Conservation (phyloP, 139 green algal species). For the Auxenochlorella pyrenoidosa region DNA sequence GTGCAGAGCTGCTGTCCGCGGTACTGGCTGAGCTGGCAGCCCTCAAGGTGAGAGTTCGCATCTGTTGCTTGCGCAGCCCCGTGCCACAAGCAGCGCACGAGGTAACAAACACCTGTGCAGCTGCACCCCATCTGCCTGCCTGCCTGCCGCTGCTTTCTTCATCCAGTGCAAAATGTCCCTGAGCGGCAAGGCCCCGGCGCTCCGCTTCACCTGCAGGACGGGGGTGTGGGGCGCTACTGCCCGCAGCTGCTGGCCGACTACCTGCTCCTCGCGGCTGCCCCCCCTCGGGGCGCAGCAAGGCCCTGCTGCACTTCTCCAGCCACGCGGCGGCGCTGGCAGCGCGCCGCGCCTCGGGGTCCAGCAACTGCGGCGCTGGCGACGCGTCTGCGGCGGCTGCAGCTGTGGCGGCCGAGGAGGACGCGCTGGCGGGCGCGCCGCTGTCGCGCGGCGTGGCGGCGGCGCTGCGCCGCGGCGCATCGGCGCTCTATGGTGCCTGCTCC, state of each 20-base stretch:
- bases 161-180: background rate
- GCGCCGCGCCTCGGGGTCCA: background rate
- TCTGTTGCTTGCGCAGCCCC: background rate
- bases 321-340: background rate
- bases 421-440: slow-evolving; percentile 10
- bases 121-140: background rate
- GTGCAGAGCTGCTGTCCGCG: slow-evolving; percentile 30
- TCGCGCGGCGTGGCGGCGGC: background rate
- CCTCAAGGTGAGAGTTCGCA: slow-evolving; percentile 29
- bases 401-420: slow-evolving; percentile 22
- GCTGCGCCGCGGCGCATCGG: slow-evolving; percentile 48
- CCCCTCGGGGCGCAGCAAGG: slow-evolving; percentile 9
- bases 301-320: slow-evolving; percentile 26
- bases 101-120: background rate
- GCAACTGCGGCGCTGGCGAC: too few relatives aligned
- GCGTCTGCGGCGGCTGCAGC: background rate
- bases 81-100: background rate
- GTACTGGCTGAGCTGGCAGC: slow-evolving; percentile 36
- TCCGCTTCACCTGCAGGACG: background rate
- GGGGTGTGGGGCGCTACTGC: slow-evolving; percentile 40
- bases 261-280: slow-evolving; percentile 38
- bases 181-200: too few relatives aligned
- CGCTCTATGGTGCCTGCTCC: slow-evolving; percentile 53
- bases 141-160: too few relatives aligned
- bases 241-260: slow-evolving; percentile 57